These are phyloP conservation scores for Silene coronaria DNA, from an alignment of 179 eudicot genomes.

Conservation along the genomic window DNA sequence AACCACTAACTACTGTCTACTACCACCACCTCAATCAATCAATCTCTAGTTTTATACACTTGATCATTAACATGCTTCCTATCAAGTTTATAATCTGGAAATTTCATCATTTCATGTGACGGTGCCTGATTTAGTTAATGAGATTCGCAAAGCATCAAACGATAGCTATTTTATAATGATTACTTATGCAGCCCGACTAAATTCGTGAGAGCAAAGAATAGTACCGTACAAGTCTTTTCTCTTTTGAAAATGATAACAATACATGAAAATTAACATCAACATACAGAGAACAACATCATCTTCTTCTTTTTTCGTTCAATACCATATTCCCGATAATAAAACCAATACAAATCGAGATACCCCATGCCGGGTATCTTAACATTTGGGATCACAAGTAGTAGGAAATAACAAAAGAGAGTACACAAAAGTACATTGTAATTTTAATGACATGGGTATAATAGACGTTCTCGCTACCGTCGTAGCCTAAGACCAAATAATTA, in stretches of 20 bases:
- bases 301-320: background rate
- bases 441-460: slow-evolving; percentile 18
- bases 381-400: slow-evolving; percentile 14
- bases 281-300: background rate
- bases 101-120: too few relatives aligned
- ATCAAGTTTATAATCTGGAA: too few relatives aligned
- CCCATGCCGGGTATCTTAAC: slow-evolving; percentile 17
- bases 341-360: slow-evolving; percentile 20
- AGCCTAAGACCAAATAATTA: slow-evolving; percentile 11
- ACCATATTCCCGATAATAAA: slow-evolving; percentile 4
- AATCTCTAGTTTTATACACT: too few relatives aligned
- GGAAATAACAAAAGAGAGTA: slow-evolving; percentile 10
- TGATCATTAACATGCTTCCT: too few relatives aligned
- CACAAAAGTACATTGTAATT: slow-evolving; percentile 12
- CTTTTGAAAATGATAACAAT: background rate
- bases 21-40: too few relatives aligned
- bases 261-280: background rate
- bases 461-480: slow-evolving; percentile 18
- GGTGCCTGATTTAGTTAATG: too few relatives aligned
- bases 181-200: too few relatives aligned
- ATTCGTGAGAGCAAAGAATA: too few relatives aligned
- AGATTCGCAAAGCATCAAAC: too few relatives aligned
- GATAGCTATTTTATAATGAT: too few relatives aligned
- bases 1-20: too few relatives aligned
- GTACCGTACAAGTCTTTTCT: too few relatives aligned